Evolutionary conservation across 2,329 filamentous ascomycete genomes (phyloP), one percentile per base, ranked within the genome.

Genomic region (Mycocentrospora acerina): DNA sequence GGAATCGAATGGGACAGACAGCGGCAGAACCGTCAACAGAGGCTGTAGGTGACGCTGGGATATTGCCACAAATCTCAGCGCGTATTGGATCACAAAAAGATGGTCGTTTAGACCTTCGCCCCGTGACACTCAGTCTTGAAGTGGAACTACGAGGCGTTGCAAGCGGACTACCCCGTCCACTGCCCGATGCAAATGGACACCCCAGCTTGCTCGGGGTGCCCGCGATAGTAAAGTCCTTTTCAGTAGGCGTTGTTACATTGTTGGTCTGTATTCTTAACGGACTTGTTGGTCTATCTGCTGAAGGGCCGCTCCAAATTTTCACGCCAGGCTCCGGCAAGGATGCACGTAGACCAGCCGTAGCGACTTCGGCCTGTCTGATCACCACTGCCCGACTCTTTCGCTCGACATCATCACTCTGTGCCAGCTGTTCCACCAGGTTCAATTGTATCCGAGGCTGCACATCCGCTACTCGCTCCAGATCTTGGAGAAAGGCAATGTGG

Each of bases 1-100:
- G 75, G 70, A 86, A 96, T 32, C 91, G 86, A 44, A 97, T 97
- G 3, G 91, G 91, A 67, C 91, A 97, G 61, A 89, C 89, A 40
- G 80, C 70, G n/a, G 59, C 66, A 28, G 67, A 67, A 3, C 62
- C 63, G 28, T 64, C 59, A 29, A 75, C 50, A 18, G 61, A 57
- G 24, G 75, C 74, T 43, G 77, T 73, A 18, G 70, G 72, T 7
- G 75, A 73, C 4, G 73, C 70, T 24, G 74, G 62, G 29, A 55
- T 68, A 29, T 62, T 66, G 7, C 59, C 64, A 42, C 68, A 70
- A 27, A 68, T 65, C 33, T 70, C 68, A 29, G 68, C 67, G 25
- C 65, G 57, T 32, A 71, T 70, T 12, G 68, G 68, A 40, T 71
- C 68, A 42, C 59, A 62, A 47, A 71, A 71, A 1, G 68, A 71